These are phyloP conservation scores for Diaporthe sp. DNA, from an alignment of 2,329 filamentous ascomycete species.

Conservation along the genomic window DNA sequence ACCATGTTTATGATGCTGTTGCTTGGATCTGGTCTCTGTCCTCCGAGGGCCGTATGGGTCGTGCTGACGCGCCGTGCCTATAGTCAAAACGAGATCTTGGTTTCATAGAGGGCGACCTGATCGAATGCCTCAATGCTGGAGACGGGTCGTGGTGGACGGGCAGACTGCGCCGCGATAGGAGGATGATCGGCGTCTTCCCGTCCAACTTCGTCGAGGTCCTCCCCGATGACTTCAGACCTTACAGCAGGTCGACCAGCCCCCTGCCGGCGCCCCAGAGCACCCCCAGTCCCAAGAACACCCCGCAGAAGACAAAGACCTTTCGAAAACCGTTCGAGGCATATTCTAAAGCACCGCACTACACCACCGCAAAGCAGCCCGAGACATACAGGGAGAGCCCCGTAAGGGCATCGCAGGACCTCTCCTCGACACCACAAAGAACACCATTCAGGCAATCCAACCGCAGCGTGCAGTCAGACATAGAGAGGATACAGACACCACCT, in stretches of 20 bases:
- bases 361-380: constrained; percentile 72
- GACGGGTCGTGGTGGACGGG: constrained; percentile 99
- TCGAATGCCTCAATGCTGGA: constrained; percentile 97
- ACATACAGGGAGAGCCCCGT: constrained; percentile 63
- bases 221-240: constrained; percentile 86
- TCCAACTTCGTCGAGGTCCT: constrained; percentile 97
- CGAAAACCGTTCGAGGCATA: constrained; percentile 78
- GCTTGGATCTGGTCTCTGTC: not conserved
- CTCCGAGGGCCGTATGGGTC: not conserved
- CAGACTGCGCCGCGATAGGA: constrained; percentile 87
- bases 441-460: constrained; percentile 34
- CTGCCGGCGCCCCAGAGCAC: constrained; percentile 67
- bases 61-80: constrained; percentile 45
- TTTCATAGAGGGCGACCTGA: constrained; percentile 97
- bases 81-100: constrained; percentile 93
- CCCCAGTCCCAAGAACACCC: constrained; percentile 66
- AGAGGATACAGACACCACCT: constrained; percentile 50
- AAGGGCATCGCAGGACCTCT: constrained; percentile 51
- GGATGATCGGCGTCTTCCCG: constrained; percentile 92
- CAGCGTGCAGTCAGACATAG: constrained; percentile 45
- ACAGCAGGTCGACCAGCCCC: constrained; percentile 72
- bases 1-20: not conserved
- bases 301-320: constrained; percentile 74
- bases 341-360: constrained; percentile 76
- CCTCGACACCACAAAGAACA: constrained; percentile 3